Evolutionary conservation across 106 monocot genomes (phyloP).

Genomic region (Amphibolis antarctica): DNA sequence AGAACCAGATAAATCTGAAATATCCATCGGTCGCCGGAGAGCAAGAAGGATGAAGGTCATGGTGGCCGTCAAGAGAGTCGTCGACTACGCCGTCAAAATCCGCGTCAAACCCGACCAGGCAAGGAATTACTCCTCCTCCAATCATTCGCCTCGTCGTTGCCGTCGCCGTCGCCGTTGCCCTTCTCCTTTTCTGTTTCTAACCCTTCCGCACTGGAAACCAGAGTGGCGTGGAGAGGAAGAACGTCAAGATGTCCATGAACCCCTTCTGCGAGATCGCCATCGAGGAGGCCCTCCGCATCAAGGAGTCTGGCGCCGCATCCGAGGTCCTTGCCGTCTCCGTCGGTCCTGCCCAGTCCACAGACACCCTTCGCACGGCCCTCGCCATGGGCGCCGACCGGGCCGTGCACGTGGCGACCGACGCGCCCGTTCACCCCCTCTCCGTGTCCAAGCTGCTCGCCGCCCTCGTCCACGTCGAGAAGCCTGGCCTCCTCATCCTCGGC

Average conservation of each 20-base stretch:
- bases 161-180: too few relatives aligned
- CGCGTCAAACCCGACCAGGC: constrained; percentile 89
- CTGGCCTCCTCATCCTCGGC: constrained; percentile 79
- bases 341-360: constrained; percentile 65
- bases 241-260: constrained; percentile 99
- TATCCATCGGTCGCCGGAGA: too few relatives aligned
- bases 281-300: constrained; percentile 82
- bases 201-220: background rate
- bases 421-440: constrained; percentile 42
- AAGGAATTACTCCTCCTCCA: background rate
- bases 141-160: background rate
- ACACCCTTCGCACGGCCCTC: constrained; percentile 86
- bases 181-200: background rate
- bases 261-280: constrained; percentile 99
- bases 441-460: constrained; percentile 71
- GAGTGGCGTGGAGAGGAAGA: constrained; percentile 84
- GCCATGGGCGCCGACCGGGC: constrained; percentile 99
- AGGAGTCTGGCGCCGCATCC: constrained; percentile 56
- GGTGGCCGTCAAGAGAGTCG: constrained; percentile 95
- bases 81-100: constrained; percentile 98
- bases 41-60: constrained; percentile 80
- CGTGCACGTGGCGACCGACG: constrained; percentile 45
- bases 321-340: constrained; percentile 90
- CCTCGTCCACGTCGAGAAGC: constrained; percentile 52
- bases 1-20: too few relatives aligned